Evolutionary conservation across 148 eudicot genomes (phyloP), one percentile per base, ranked within the genome.

Genomic region (Persicaria tinctoria): DNA sequence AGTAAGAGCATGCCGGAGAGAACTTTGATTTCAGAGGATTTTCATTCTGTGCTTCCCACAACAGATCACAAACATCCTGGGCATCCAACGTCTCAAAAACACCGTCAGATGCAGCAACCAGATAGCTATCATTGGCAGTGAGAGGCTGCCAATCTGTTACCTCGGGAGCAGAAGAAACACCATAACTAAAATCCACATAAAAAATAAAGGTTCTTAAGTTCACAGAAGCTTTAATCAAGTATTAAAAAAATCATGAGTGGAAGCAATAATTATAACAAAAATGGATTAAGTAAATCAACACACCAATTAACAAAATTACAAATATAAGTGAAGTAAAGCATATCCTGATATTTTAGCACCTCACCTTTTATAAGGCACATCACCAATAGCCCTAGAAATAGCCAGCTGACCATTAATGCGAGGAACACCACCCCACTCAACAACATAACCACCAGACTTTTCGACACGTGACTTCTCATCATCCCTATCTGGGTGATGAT

Each of bases 351-450:
- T 50, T 14, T 51, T 62, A 44, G 16, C 10, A 73, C 62, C 80
- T 82, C 85, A 92, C 99, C 93, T 95, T 84, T 92, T 95, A 54
- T 84, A 92, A 75, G 85, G 80, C 69, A 95, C 83, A 77, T 95
- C 99, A 63, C 99, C 99, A 76, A 95, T 92, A 77, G 99, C 93
- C 83, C 97, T 87, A 38, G 99, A 90, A 79, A 95, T 92, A 84
- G 99, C 93, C 84, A 95, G 91, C 76, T 84, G 92, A 51, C 97
- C 99, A 81, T 95, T 95, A 53, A 95, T 89, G 56, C 99, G 84
- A 51, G 94, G 85, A 38, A 95, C 91, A 46, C 97, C 99, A 68
- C 86, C 89, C 99, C 99, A 92, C 79, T 95, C 87, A 14, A 86
- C 73, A 75, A 95, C 90, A 85, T 86, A 76, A 68, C 99, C 99